phyloP scores from a whole-genome alignment of 2,329 filamentous ascomycete genomes.

The Alternaria viburni region DNA sequence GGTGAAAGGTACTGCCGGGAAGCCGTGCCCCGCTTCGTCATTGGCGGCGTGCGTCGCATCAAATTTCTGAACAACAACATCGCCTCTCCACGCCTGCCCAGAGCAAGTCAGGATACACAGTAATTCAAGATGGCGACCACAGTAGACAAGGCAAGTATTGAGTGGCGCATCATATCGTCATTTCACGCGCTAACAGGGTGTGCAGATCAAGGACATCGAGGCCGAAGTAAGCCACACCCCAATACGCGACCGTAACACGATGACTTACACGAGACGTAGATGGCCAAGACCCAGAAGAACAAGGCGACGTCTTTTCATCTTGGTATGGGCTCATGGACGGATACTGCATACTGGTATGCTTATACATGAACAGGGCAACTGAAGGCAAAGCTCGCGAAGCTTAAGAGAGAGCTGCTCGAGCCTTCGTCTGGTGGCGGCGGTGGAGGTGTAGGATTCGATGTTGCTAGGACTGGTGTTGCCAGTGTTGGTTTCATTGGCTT shows the following conservation, averaged over 20 bases:
- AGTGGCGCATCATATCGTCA: slow-evolving; percentile 28
- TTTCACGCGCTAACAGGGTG: slow-evolving; percentile 35
- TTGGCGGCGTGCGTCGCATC: slow-evolving; percentile 30
- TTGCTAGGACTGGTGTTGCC: slow-evolving; percentile 95
- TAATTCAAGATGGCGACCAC: slow-evolving; percentile 84
- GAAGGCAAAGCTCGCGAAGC: slow-evolving; percentile 97
- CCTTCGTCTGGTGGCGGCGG: slow-evolving; percentile 82
- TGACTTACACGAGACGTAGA: slow-evolving; percentile 60
- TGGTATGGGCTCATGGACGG: slow-evolving; percentile 54
- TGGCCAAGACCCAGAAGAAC: slow-evolving; percentile 97
- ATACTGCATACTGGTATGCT: slow-evolving; percentile 24
- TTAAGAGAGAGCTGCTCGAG: slow-evolving; percentile 93
- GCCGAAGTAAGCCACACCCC: slow-evolving; percentile 71
- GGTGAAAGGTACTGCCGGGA: slow-evolving; percentile 24
- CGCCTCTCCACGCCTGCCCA: slow-evolving; percentile 4
- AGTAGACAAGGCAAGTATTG: slow-evolving; percentile 80
- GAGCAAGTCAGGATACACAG: slow-evolving; percentile 7
- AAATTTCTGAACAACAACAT: slow-evolving; percentile 37
- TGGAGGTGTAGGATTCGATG: slow-evolving; percentile 90
- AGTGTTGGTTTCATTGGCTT: slow-evolving; percentile 98
- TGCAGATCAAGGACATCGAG: slow-evolving; percentile 94
- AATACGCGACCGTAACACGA: slow-evolving; percentile 15
- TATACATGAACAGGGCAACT: slow-evolving; percentile 67
- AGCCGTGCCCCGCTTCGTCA: slow-evolving; percentile 34
- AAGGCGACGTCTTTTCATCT: slow-evolving; percentile 94